These are phyloP conservation scores for Cytospora paraplurivora DNA, from an alignment of 2,329 filamentous ascomycete genomes.

Conservation along the genomic window DNA sequence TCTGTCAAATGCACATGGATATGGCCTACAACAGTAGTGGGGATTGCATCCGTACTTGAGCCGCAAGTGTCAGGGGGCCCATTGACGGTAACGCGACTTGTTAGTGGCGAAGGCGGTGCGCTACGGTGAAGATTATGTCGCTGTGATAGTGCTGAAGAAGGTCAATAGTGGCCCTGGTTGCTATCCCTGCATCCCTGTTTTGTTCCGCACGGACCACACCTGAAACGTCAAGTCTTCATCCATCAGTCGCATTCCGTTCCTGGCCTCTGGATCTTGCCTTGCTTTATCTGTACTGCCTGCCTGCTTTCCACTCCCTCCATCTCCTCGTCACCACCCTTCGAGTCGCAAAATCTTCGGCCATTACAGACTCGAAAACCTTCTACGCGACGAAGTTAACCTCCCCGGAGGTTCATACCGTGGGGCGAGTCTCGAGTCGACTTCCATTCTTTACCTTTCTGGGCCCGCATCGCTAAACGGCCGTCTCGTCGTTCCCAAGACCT, in stretches of 20 bases:
- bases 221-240: conserved; percentile 21
- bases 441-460: conserved; percentile 9
- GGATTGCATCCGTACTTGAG: not conserved
- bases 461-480: conserved; percentile 7
- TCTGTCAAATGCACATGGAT: not conserved
- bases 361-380: not conserved
- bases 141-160: not conserved
- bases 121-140: not conserved
- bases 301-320: not conserved
- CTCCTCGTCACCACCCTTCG: not conserved
- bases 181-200: conserved; percentile 13
- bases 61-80: conserved; percentile 4
- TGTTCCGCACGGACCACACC: conserved; percentile 5
- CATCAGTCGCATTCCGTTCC: conserved; percentile 23
- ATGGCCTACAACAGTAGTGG: conserved; percentile 4
- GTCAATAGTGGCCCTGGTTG: not conserved
- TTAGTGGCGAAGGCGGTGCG: not conserved
- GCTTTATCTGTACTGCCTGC: not conserved
- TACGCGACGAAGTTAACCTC: not conserved
- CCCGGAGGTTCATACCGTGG: not conserved
- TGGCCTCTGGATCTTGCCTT: conserved; percentile 30
- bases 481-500: conserved; percentile 2
- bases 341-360: not conserved
- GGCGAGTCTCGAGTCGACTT: not conserved
- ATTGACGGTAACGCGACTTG: not conserved